phyloP scores from a whole-genome alignment of 345 rosid species.

The Rubroshorea leprosula region DNA sequence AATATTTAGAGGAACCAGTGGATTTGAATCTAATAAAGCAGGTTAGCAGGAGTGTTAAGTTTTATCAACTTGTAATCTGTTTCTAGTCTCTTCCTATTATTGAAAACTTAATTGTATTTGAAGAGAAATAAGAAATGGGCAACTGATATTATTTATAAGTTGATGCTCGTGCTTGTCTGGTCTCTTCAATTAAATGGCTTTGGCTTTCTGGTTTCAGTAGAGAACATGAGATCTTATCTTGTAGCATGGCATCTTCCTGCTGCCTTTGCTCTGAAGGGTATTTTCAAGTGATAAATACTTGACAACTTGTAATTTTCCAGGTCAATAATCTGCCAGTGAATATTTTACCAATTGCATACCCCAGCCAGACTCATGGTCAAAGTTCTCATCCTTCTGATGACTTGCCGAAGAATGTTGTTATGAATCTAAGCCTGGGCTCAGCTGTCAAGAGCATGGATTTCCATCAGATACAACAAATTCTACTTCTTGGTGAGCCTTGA shows the following conservation, averaged over 20 bases:
- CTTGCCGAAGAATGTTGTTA: constrained; percentile 65
- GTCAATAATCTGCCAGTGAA: constrained; percentile 64
- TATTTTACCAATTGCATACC: constrained; percentile 57
- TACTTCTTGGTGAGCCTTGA: constrained; percentile 64
- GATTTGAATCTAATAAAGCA: too few species aligned
- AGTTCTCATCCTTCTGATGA: constrained; percentile 67
- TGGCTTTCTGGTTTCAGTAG: not conserved
- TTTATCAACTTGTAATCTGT: too few species aligned
- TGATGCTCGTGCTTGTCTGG: not conserved
- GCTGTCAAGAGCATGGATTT: constrained; percentile 87
- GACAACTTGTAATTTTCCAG: constrained; percentile 31
- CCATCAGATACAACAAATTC: constrained; percentile 69
- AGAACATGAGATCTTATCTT: not conserved
- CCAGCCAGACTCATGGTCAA: constrained; percentile 66
- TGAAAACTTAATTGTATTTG: too few species aligned
- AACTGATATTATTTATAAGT: too few species aligned
- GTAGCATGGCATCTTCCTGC: not conserved
- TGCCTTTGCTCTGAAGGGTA: constrained; percentile 9
- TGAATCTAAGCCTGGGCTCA: constrained; percentile 60
- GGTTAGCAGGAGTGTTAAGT: not conserved
- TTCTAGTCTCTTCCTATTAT: too few species aligned
- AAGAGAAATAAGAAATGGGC: not conserved
- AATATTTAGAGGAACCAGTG: not conserved
- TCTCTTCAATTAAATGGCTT: not conserved
- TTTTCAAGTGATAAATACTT: not conserved